A percentile compares a stretch with the other conserved stretches of the same genome.
Conservation (phyloP, 2,329 filamentous ascomycete genomes). For the Scolecobasidium constrictum region DNA sequence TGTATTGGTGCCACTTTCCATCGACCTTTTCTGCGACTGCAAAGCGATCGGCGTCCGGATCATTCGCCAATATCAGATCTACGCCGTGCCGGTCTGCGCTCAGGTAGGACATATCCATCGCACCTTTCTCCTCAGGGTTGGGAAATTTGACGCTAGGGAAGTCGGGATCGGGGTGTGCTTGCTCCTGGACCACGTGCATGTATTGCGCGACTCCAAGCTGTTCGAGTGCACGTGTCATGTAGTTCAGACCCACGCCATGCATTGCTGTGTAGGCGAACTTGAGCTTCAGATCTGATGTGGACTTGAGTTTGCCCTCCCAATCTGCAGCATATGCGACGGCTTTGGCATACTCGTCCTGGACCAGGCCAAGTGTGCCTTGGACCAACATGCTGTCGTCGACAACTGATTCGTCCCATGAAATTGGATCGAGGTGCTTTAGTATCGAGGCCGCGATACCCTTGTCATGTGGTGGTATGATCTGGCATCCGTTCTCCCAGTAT, state of each 20-base stretch:
- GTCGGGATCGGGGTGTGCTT: conserved; percentile 49
- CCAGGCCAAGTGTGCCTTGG: conserved; percentile 29
- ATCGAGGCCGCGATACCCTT: conserved; percentile 47
- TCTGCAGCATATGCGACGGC: conserved; percentile 30
- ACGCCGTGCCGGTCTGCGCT: conserved; percentile 40
- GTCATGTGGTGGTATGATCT: conserved; percentile 55
- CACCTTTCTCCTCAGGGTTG: conserved; percentile 54
- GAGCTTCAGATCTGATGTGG: conserved; percentile 16
- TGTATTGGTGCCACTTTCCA: conserved; percentile 49
- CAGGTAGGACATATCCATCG: conserved; percentile 47
- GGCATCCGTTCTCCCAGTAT: conserved; percentile 53
- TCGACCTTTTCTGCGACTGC: conserved; percentile 48
- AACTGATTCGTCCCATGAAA: conserved; percentile 34
- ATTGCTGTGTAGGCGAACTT: conserved; percentile 46
- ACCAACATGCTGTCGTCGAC: conserved; percentile 30
- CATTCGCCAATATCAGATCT: conserved; percentile 48
- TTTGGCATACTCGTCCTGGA: conserved; percentile 32
- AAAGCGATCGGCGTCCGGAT: conserved; percentile 56
- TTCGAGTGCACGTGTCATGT: conserved; percentile 32
- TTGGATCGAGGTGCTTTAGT: conserved; percentile 39
- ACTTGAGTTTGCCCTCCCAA: conserved; percentile 17
- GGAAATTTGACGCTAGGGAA: conserved; percentile 55
- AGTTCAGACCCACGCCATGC: conserved; percentile 43
- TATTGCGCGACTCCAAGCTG: conserved; percentile 28
- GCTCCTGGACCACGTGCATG: conserved; percentile 38